phyloP scores from a whole-genome alignment of 2,329 filamentous ascomycete species.

The Colletotrichum tropicale region DNA sequence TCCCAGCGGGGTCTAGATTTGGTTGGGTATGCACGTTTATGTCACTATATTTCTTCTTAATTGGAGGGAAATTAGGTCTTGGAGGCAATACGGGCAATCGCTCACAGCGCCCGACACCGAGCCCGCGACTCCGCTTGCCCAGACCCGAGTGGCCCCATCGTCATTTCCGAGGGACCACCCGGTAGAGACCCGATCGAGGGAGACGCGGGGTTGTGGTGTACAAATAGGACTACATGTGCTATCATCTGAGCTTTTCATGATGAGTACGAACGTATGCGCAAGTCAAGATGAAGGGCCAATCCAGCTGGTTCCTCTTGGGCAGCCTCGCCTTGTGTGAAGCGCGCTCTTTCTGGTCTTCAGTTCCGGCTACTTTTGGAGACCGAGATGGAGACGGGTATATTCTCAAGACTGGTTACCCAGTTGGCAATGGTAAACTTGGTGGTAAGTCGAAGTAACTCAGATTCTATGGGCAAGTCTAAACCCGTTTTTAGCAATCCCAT shows the following conservation, averaged over 20 bases:
- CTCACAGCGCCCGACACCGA: not conserved
- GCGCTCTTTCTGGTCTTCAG: slow-evolving; percentile 5
- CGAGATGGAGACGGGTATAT: slow-evolving; percentile 1
- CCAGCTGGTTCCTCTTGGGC: not conserved
- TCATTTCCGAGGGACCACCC: not conserved
- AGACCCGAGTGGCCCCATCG: not conserved
- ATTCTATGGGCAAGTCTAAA: not conserved
- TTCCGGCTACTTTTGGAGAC: not conserved
- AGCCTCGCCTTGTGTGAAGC: not conserved
- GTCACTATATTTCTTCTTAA: not conserved
- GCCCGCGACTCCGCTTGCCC: not conserved
- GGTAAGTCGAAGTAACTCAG: slow-evolving; percentile 28
- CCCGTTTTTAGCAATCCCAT: slow-evolving; percentile 38
- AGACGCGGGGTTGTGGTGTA: not conserved
- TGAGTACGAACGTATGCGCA: not conserved
- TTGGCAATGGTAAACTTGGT: slow-evolving; percentile 54
- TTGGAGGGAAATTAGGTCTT: slow-evolving; percentile 1
- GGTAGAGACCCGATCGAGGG: not conserved
- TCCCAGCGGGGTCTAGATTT: not conserved
- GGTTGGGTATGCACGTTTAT: not conserved
- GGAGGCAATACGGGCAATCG: not conserved
- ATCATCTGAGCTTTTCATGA: accelerated
- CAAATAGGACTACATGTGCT: not conserved
- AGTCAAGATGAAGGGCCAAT: not conserved
- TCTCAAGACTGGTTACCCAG: slow-evolving; percentile 42